These are phyloP conservation scores for Globisporangium takayamanum DNA, from an alignment of 352 stramenopile species.

Conservation along the genomic window DNA sequence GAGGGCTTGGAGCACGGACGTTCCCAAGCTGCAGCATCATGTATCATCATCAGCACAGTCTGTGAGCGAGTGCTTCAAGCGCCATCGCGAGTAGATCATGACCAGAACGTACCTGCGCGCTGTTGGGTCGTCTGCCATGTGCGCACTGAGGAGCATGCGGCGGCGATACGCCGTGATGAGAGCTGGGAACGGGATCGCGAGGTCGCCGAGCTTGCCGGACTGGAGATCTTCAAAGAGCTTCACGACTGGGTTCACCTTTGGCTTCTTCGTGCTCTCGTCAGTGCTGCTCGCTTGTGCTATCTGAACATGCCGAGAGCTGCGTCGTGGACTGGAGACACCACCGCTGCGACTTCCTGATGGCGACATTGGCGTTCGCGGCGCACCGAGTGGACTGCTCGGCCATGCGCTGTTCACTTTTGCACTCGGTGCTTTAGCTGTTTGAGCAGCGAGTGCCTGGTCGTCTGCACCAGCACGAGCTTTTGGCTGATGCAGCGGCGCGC, in stretches of 20 bases:
- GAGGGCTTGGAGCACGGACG: conserved; percentile 45
- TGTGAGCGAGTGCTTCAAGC: not conserved
- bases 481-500: conserved; percentile 36
- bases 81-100: not conserved
- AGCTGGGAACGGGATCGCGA: conserved; percentile 65
- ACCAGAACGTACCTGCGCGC: conserved; percentile 25
- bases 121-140: conserved; percentile 66
- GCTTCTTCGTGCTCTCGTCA: not conserved
- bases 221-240: conserved; percentile 78
- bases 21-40: conserved; percentile 4
- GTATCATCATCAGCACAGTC: not conserved
- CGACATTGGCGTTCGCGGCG: not conserved
- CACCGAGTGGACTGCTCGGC: conserved; percentile 5
- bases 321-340: conserved; percentile 1
- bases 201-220: conserved; percentile 66
- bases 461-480: conserved; percentile 20
- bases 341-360: not conserved
- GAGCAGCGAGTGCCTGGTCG: not conserved
- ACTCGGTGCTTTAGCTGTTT: no score
- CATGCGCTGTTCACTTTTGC: not conserved
- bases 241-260: conserved; percentile 48
- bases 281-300: not conserved
- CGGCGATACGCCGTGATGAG: conserved; percentile 75
- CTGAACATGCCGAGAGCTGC: not conserved
- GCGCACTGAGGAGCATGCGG: conserved; percentile 75